Evolutionary conservation across 176 grass and related monocot species (phyloP).

Genomic region (Tillandsia leiboldiana): DNA sequence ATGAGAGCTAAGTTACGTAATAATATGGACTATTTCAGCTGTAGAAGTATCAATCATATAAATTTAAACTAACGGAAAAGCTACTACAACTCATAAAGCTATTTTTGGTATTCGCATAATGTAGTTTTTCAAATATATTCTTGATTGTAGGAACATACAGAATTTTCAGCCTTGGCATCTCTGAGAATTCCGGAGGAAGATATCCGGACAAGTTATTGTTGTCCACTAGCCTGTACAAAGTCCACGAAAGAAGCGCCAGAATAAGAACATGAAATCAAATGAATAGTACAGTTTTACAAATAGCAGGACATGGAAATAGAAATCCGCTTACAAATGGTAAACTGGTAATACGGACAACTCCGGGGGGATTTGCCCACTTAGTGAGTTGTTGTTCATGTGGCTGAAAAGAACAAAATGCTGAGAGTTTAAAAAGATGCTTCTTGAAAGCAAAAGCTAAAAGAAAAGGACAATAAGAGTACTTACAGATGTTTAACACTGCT

Average conservation of each 20-base stretch:
- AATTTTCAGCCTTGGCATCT: conserved; percentile 35
- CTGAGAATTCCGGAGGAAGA: conserved; percentile 63
- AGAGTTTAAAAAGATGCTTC: conserved; percentile 12
- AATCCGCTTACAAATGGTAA: conserved; percentile 55
- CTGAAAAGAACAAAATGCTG: conserved; percentile 27
- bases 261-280: background rate
- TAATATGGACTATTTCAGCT: background rate
- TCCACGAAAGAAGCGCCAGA: background rate
- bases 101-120: conserved; percentile 11
- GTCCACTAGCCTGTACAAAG: conserved; percentile 59
- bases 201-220: conserved; percentile 85
- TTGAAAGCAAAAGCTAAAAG: background rate
- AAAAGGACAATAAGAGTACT: conserved; percentile 25
- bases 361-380: conserved; percentile 80
- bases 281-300: conserved; percentile 5
- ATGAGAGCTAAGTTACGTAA: too few relatives aligned
- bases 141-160: conserved; percentile 45
- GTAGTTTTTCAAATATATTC: background rate
- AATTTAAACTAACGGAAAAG: background rate
- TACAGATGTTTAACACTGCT: conserved; percentile 59
- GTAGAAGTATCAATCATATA: background rate
- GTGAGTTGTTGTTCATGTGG: conserved; percentile 98
- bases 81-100: background rate
- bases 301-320: background rate
- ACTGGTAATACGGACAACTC: conserved; percentile 50